phyloP scores from a whole-genome alignment of 2,329 filamentous ascomycete species.

The Xylariaceae sp. region DNA sequence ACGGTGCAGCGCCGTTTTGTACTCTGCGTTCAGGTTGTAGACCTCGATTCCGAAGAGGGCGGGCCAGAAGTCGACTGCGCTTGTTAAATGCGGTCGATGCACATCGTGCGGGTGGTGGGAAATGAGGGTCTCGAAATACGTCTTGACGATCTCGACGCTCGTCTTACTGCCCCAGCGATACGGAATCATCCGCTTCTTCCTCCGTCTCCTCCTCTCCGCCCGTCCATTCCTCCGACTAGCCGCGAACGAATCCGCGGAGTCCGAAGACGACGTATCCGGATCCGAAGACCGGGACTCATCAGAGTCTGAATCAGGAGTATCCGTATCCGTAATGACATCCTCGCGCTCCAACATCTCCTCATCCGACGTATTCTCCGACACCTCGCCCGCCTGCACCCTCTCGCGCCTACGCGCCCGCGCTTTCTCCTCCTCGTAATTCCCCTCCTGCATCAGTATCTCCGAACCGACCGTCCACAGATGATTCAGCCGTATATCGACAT shows the following conservation, averaged over 20 bases:
- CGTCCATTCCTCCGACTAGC: slow-evolving; percentile 10
- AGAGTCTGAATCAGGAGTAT: background rate
- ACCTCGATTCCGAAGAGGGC: slow-evolving; percentile 78
- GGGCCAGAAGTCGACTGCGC: slow-evolving; percentile 72
- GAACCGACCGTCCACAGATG: slow-evolving; percentile 79
- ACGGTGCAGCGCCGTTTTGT: slow-evolving; percentile 39
- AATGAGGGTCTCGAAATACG: slow-evolving; percentile 74
- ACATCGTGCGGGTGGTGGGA: slow-evolving; percentile 69
- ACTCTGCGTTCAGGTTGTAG: slow-evolving; percentile 63
- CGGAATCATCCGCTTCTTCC: background rate
- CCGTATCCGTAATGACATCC: background rate
- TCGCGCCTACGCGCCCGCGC: too few species aligned
- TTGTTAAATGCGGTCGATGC: slow-evolving; percentile 52
- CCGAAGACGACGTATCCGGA: background rate
- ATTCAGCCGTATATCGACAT: slow-evolving; percentile 64
- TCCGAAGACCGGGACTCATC: too few species aligned
- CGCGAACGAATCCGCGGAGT: background rate
- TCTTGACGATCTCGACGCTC: slow-evolving; percentile 42
- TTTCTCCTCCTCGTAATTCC: slow-evolving; percentile 31
- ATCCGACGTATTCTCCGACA: too few species aligned
- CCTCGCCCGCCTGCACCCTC: too few species aligned
- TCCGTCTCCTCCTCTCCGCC: background rate
- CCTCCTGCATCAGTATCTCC: slow-evolving; percentile 69
- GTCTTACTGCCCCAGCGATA: slow-evolving; percentile 40
- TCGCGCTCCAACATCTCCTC: too few species aligned